Conservation (phyloP, 2,329 filamentous ascomycete genomes). For the Beauveria medogensis region DNA sequence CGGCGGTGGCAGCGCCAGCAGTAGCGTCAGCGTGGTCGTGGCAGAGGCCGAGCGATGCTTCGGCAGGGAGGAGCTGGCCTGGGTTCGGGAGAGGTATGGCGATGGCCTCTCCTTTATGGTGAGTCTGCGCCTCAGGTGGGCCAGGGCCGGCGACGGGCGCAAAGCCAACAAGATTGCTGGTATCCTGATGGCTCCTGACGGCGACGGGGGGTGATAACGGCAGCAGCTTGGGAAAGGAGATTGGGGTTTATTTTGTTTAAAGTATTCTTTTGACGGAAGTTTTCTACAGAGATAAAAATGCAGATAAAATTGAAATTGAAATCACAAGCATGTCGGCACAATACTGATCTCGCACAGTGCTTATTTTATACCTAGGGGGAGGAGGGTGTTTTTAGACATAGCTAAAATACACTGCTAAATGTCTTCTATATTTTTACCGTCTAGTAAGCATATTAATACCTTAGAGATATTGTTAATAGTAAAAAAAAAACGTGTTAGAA, state of each 20-base stretch:
- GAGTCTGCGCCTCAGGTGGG: background rate
- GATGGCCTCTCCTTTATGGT: background rate
- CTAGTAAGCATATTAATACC: no score
- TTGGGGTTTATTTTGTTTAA: background rate
- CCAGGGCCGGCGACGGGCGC: background rate
- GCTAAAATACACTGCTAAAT: no score
- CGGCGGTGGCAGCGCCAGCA: background rate
- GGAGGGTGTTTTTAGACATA: no score
- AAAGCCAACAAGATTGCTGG: background rate
- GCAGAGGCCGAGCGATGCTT: background rate
- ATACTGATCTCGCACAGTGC: no score
- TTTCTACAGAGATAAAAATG: no score
- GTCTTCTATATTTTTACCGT: no score
- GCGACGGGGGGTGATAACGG: background rate
- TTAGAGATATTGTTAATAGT: no score
- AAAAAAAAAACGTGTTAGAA: no score
- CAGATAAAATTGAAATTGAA: no score
- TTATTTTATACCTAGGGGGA: no score
- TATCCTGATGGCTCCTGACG: background rate
- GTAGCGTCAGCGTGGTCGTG: background rate
- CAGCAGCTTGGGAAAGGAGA: background rate
- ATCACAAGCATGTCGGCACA: no score
- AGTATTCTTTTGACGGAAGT: no score
- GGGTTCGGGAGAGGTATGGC: background rate
- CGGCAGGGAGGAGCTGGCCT: background rate